These are phyloP conservation scores for Hypomontagnella submonticulosa DNA, from an alignment of 495 filamentous ascomycete genomes.

Conservation along the genomic window DNA sequence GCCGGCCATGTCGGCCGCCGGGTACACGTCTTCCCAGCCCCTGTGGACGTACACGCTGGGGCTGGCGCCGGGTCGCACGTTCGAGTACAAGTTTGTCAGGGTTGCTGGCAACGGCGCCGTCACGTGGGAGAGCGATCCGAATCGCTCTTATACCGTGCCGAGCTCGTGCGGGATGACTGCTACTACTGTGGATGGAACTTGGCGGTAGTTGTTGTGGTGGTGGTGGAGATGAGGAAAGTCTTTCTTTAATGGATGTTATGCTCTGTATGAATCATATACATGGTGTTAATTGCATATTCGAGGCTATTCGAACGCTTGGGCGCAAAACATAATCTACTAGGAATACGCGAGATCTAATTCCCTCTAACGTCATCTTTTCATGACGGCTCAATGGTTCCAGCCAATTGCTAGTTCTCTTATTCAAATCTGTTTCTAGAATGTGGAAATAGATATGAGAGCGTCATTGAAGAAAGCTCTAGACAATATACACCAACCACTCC, in stretches of 20 bases:
- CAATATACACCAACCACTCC: background rate
- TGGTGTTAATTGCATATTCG: conserved; percentile 18
- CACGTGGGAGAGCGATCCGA: conserved; percentile 68
- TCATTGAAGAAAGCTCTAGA: conserved; percentile 17
- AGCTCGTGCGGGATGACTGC: conserved; percentile 48
- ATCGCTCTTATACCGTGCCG: conserved; percentile 65
- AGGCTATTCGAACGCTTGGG: background rate
- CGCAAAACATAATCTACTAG: conserved; percentile 1
- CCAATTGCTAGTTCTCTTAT: conserved; percentile 15
- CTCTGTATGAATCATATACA: background rate
- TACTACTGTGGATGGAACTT: conserved; percentile 20
- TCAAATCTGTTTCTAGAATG: background rate
- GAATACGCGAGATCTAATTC: background rate
- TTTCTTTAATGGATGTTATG: conserved; percentile 12
- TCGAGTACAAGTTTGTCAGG: conserved; percentile 72
- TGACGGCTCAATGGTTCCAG: background rate
- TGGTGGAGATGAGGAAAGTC: background rate
- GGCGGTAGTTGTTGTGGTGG: conserved; percentile 24
- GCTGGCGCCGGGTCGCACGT: conserved; percentile 58
- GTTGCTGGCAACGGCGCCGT: conserved; percentile 59
- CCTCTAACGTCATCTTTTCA: background rate
- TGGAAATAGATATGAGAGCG: conserved; percentile 9
- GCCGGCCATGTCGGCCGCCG: conserved; percentile 56
- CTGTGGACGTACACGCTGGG: conserved; percentile 59
- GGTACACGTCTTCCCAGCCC: conserved; percentile 60